Evolutionary conservation across 2,329 filamentous ascomycete genomes (phyloP).

Genomic region (Westerdykella ornata): DNA sequence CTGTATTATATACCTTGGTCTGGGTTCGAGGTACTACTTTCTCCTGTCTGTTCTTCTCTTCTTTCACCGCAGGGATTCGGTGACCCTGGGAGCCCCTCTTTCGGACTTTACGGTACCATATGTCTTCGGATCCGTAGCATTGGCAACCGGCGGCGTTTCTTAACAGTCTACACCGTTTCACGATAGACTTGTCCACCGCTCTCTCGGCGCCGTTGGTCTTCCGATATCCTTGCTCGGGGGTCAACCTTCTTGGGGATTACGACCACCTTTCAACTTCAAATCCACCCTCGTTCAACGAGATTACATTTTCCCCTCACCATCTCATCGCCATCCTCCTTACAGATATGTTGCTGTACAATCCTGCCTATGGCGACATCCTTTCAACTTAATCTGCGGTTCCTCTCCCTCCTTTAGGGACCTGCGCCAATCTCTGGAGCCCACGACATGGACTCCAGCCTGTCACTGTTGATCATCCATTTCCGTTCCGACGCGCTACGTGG

Average conservation of each 20-base stretch:
- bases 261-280: conserved; percentile 2
- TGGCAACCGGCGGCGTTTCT: conserved; percentile 1
- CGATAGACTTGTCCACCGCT: conserved; percentile 2
- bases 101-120: no score
- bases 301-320: conserved; percentile 1
- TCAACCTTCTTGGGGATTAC: conserved; percentile 4
- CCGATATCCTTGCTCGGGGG: conserved; percentile 4
- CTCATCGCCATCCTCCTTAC: conserved; percentile 1
- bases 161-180: conserved; percentile 22
- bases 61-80: conserved; percentile 1
- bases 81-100: no score
- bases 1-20: conserved; percentile 37
- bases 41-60: conserved; percentile 12
- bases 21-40: conserved; percentile 15
- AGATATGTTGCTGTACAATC: conserved; percentile 2
- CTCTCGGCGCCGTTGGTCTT: conserved; percentile 8
- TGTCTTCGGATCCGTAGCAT: neutral
- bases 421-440: conserved; percentile 3
- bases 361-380: conserved; percentile 5
- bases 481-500: conserved; percentile 5
- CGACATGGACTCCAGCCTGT: conserved; percentile 19
- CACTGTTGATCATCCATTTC: conserved; percentile 28
- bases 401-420: conserved; percentile 19
- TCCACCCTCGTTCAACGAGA: neutral
- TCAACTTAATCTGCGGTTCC: conserved; percentile 11